A percentile compares a stretch with the other conserved stretches of the same genome.
Conservation (phyloP, 148 eudicot genomes). For the Nepenthes mirabilis region DNA sequence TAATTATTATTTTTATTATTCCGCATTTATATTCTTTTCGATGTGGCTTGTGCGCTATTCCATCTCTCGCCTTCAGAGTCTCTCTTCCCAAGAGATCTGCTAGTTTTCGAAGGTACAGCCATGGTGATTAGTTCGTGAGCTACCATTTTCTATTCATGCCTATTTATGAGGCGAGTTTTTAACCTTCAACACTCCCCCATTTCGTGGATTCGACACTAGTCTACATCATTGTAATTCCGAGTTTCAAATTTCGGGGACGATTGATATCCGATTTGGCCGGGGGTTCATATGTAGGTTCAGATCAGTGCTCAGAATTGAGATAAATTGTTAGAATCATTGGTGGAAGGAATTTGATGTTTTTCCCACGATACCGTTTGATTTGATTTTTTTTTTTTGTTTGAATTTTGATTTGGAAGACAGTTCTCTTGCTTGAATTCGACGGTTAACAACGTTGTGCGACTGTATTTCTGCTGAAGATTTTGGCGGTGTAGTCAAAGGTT, state of each 20-base stretch:
- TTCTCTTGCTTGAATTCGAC: conserved; percentile 5
- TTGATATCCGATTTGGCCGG: conserved; percentile 5
- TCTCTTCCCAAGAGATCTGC: conserved; percentile 1
- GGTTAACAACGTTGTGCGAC: background rate
- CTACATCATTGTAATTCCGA: background rate
- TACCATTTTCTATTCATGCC: background rate
- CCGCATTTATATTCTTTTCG: no score
- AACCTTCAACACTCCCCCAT: background rate
- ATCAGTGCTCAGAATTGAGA: conserved; percentile 8
- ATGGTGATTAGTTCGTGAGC: conserved; percentile 15
- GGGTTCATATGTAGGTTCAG: conserved; percentile 3
- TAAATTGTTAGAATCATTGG: background rate
- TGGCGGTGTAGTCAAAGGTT: conserved; percentile 1
- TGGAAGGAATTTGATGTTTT: background rate
- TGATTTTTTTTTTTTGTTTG: conserved; percentile 4
- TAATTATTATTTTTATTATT: no score
- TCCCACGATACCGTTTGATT: background rate
- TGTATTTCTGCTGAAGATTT: background rate
- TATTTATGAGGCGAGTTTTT: background rate
- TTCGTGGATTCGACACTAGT: conserved; percentile 1
- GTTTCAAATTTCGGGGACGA: conserved; percentile 9
- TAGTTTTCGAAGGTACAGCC: conserved; percentile 17
- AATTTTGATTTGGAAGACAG: conserved; percentile 3
- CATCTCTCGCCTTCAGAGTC: no score
- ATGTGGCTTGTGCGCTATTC: no score